These are phyloP conservation scores for Neurospora sp. DNA, from an alignment of 495 filamentous ascomycete genomes.

Conservation along the genomic window DNA sequence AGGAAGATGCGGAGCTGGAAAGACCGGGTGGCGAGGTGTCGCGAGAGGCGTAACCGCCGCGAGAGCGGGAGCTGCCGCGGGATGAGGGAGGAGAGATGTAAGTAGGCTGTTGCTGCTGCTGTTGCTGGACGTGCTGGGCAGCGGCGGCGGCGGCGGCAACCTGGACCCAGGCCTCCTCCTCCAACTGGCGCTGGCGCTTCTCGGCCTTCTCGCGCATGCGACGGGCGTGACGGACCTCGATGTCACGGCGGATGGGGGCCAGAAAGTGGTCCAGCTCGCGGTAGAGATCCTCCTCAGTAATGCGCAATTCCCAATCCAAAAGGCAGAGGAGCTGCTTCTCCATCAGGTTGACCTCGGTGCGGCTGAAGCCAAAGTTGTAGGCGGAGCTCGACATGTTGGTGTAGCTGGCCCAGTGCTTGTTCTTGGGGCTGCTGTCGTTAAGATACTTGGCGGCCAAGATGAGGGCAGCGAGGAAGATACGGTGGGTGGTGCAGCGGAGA, in stretches of 20 bases:
- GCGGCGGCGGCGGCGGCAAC: slow-evolving; percentile 9
- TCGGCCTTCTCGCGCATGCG: slow-evolving; percentile 33
- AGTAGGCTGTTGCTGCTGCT: background rate
- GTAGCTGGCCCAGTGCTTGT: slow-evolving; percentile 98
- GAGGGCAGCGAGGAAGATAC: slow-evolving; percentile 90
- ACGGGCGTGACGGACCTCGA: slow-evolving; percentile 30
- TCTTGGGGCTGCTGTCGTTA: slow-evolving; percentile 97
- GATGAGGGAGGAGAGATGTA: slow-evolving; percentile 31
- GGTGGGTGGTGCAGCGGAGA: slow-evolving; percentile 92
- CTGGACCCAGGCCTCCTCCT: slow-evolving; percentile 14
- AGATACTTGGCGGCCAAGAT: slow-evolving; percentile 95
- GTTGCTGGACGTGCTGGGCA: background rate
- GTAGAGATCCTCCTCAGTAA: slow-evolving; percentile 77
- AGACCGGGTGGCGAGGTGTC: slow-evolving; percentile 32
- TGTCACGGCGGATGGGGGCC: slow-evolving; percentile 57
- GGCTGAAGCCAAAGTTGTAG: slow-evolving; percentile 80
- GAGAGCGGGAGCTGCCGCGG: slow-evolving; percentile 28
- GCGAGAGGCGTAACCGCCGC: slow-evolving; percentile 16
- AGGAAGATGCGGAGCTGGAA: slow-evolving; percentile 31
- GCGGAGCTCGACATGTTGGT: slow-evolving; percentile 56
- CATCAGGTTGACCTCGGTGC: slow-evolving; percentile 96
- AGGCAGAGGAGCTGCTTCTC: slow-evolving; percentile 94
- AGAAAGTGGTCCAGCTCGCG: slow-evolving; percentile 82
- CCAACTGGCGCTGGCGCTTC: slow-evolving; percentile 25
- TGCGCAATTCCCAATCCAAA: slow-evolving; percentile 84